Evolutionary conservation across 2,329 filamentous ascomycete species (phyloP).

Genomic region (Cladosporium halotolerans): DNA sequence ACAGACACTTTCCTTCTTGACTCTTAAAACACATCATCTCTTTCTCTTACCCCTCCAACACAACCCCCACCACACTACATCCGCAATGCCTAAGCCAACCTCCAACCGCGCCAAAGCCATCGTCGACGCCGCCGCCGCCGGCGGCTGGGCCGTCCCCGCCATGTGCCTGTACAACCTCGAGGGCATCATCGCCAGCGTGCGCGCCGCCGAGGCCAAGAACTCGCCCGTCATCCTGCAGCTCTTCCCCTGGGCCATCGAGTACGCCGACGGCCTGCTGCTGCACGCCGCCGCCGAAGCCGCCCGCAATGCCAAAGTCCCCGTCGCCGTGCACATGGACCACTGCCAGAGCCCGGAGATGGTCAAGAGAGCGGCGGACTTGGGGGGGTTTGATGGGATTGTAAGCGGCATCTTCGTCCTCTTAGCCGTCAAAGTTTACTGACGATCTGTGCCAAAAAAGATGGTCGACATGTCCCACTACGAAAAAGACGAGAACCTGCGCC

Average conservation of each 20-base stretch:
- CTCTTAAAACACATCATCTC: too few species aligned
- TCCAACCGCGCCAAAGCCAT: conserved; percentile 12
- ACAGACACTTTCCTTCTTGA: too few species aligned
- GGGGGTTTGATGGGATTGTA: conserved; percentile 25
- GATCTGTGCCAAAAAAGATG: conserved; percentile 15
- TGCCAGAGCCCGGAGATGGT: conserved; percentile 21
- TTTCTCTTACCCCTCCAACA: too few species aligned
- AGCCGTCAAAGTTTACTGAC: too few species aligned
- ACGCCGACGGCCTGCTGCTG: conserved; percentile 22
- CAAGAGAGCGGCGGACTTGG: conserved; percentile 18
- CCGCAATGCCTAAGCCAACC: conserved; percentile 4
- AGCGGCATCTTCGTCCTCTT: too few species aligned
- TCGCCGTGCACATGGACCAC: conserved; percentile 28
- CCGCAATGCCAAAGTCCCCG: conserved; percentile 20
- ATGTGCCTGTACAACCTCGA: conserved; percentile 21
- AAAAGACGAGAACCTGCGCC: conserved; percentile 26
- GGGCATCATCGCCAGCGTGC: conserved; percentile 22
- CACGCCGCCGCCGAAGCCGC: conserved; percentile 22
- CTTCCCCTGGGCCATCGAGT: conserved; percentile 27
- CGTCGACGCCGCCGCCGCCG: conserved; percentile 10
- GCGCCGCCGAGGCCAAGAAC: conserved; percentile 25
- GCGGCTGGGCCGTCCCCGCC: conserved; percentile 10
- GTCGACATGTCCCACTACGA: conserved; percentile 32
- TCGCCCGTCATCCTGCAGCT: conserved; percentile 25
- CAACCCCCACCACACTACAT: not conserved